These are phyloP conservation scores for Talaromyces proteolyticus DNA, from an alignment of 495 filamentous ascomycete genomes.

Conservation along the genomic window DNA sequence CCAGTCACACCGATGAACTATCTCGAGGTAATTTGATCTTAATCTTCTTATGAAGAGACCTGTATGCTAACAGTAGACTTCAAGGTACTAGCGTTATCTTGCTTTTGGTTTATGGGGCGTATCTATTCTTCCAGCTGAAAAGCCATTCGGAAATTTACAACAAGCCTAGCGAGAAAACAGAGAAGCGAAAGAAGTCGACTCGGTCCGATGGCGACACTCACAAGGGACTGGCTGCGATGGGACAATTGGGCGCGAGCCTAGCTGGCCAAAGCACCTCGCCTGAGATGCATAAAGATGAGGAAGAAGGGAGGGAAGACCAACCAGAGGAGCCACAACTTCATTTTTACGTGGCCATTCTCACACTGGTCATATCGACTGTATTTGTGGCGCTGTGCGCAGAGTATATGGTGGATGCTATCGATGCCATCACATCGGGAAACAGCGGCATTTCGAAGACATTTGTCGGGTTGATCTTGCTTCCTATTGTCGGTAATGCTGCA, in stretches of 20 bases:
- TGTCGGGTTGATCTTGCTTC: slow-evolving; percentile 76
- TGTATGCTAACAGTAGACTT: neutral
- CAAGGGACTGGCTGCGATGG: slow-evolving; percentile 55
- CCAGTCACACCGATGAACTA: slow-evolving; percentile 9
- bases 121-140: slow-evolving; percentile 77
- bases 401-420: slow-evolving; percentile 77
- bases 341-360: slow-evolving; percentile 61
- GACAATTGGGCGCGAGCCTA: slow-evolving; percentile 41
- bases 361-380: slow-evolving; percentile 65
- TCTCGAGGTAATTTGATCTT: slow-evolving; percentile 28
- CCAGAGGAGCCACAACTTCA: slow-evolving; percentile 66
- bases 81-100: slow-evolving; percentile 66
- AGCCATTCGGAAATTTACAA: slow-evolving; percentile 73
- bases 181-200: slow-evolving; percentile 38
- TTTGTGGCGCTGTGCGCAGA: slow-evolving; percentile 86
- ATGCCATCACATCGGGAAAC: slow-evolving; percentile 50
- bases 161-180: slow-evolving; percentile 61
- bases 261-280: slow-evolving; percentile 37
- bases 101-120: slow-evolving; percentile 68
- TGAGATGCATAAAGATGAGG: slow-evolving; percentile 42
- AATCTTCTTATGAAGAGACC: neutral
- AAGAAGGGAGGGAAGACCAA: slow-evolving; percentile 35
- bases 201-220: slow-evolving; percentile 51
- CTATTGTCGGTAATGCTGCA: slow-evolving; percentile 86
- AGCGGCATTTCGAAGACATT: slow-evolving; percentile 64